These are phyloP conservation scores for Ciborinia camelliae DNA, from an alignment of 2,329 filamentous ascomycete species.

Conservation along the genomic window DNA sequence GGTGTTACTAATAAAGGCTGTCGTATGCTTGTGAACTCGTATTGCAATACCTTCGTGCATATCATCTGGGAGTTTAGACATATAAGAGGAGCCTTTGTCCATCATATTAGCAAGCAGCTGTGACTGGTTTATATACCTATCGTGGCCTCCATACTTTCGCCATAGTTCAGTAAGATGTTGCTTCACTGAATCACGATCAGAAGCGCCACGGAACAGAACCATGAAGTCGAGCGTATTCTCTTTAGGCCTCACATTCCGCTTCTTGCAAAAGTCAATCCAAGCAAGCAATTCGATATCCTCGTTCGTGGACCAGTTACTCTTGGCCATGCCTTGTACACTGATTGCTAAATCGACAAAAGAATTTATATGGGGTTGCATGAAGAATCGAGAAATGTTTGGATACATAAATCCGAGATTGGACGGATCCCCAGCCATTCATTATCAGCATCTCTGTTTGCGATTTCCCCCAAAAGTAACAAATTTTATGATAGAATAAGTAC, in stretches of 20 bases:
- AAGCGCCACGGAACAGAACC: too few species aligned
- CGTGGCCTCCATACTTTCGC: not conserved
- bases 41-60: not conserved
- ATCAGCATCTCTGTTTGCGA: not conserved
- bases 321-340: not conserved
- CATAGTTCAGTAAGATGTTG: not conserved
- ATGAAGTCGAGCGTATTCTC: not conserved
- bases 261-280: slow-evolving; percentile 19
- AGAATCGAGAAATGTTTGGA: not conserved
- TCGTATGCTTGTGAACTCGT: not conserved
- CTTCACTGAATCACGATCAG: not conserved
- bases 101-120: not conserved
- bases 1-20: not conserved
- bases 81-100: slow-evolving; percentile 3
- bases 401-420: not conserved
- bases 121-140: not conserved
- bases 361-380: not conserved
- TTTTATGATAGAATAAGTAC: not conserved
- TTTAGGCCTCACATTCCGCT: not conserved
- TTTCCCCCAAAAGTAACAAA: not conserved
- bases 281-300: slow-evolving; percentile 14
- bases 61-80: not conserved
- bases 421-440: not conserved
- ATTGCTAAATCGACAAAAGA: not conserved
- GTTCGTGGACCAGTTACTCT: not conserved